Conservation (phyloP, 1,284 basidiomycete genomes). For the Cryptococcus sp. region DNA sequence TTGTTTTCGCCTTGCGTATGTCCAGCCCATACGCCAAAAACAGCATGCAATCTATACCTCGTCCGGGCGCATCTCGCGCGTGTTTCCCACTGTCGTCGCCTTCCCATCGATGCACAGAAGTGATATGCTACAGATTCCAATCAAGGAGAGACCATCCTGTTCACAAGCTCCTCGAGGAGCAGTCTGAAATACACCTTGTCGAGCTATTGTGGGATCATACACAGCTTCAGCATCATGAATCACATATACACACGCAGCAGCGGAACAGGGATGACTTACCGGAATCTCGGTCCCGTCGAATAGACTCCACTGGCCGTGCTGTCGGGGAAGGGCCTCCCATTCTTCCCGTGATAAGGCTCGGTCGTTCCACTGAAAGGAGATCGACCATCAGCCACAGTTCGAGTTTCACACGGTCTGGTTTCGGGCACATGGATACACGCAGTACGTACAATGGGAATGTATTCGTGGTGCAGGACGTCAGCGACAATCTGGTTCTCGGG, state of each 20-base stretch:
- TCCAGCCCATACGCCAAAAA: too few relatives aligned
- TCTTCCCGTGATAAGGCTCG: slow-evolving; percentile 12
- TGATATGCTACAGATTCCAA: neutral
- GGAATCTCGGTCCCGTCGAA: slow-evolving; percentile 22
- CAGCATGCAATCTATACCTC: too few relatives aligned
- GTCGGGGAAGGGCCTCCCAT: slow-evolving; percentile 21
- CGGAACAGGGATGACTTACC: slow-evolving; percentile 11
- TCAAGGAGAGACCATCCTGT: slow-evolving; percentile 6
- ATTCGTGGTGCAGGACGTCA: slow-evolving; percentile 21
- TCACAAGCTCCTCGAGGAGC: slow-evolving; percentile 13
- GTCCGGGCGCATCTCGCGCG: too few relatives aligned
- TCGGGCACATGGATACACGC: neutral
- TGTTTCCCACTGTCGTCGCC: too few relatives aligned
- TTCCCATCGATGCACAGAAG: neutral
- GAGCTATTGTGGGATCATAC: neutral
- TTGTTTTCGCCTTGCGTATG: too few relatives aligned
- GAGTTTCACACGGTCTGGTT: neutral
- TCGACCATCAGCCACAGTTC: neutral
- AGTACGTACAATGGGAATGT: slow-evolving; percentile 22
- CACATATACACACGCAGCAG: neutral
- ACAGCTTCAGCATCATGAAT: neutral
- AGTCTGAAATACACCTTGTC: slow-evolving; percentile 11
- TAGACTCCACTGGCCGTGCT: slow-evolving; percentile 11
- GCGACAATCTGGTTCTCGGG: slow-evolving; percentile 23
- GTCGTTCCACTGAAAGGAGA: slow-evolving; percentile 13